Percentiles rank a stretch among this genome's conserved stretches.
These are phyloP conservation scores for Mucor irregularis DNA, from an alignment of 371 early-diverging fungal species.

Conservation along the genomic window DNA sequence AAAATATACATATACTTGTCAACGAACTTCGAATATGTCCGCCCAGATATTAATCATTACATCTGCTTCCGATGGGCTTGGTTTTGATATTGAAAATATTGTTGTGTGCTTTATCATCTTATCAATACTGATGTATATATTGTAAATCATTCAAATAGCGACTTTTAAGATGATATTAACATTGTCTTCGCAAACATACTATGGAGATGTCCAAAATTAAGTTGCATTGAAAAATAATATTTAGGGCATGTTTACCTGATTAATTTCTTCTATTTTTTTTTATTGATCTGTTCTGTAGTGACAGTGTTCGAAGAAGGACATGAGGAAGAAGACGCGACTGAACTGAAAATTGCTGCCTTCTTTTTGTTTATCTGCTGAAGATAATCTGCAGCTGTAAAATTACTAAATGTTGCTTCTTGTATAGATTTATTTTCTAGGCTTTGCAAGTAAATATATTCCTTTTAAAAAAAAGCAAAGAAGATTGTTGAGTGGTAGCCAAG, in stretches of 20 bases:
- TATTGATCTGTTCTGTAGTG: conserved; percentile 1
- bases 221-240: conserved; percentile 12
- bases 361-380: conserved; percentile 6
- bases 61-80: conserved; percentile 5
- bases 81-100: conserved; percentile 2
- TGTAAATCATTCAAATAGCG: too few species aligned
- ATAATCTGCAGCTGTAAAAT: background rate
- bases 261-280: conserved; percentile 4
- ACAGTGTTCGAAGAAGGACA: background rate
- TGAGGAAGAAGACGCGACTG: too few species aligned
- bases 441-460: background rate
- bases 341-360: background rate
- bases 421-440: conserved; percentile 5
- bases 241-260: conserved; percentile 4
- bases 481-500: background rate
- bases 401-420: conserved; percentile 4
- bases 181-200: conserved; percentile 8
- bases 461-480: background rate
- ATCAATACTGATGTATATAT: background rate
- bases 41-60: conserved; percentile 8
- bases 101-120: background rate
- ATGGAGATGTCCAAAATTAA: conserved; percentile 7
- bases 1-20: conserved; percentile 1
- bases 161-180: too few species aligned
- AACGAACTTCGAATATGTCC: conserved; percentile 3